phyloP scores from a whole-genome alignment of 1,284 basidiomycete genomes.

The Cutaneotrichosporon mucoides region DNA sequence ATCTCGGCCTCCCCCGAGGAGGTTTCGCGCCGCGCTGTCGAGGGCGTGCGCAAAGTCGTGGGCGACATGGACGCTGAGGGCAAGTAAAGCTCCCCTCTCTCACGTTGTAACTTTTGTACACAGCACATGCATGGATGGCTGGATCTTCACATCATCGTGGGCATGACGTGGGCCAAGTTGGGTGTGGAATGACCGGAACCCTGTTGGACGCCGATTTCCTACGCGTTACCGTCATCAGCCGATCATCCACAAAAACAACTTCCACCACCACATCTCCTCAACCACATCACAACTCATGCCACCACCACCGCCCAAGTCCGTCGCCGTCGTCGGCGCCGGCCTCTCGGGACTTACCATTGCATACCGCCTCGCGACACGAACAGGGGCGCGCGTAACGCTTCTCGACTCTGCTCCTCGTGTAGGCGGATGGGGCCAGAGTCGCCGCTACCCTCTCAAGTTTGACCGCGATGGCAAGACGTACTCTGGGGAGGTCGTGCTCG shows the following conservation, averaged over 20 bases:
- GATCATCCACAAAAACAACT: no score
- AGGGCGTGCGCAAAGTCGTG: constrained; percentile 35
- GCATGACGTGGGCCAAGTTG: not conserved
- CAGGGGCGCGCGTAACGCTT: constrained; percentile 8
- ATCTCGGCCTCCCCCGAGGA: constrained; percentile 58
- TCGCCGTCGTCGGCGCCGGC: constrained; percentile 46
- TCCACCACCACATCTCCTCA: no score
- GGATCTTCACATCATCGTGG: not conserved
- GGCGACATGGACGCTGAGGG: constrained; percentile 18
- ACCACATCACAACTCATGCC: no score
- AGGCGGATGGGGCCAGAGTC: constrained; percentile 82
- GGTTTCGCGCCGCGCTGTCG: constrained; percentile 55
- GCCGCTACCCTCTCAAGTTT: constrained; percentile 50
- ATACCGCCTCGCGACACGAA: constrained; percentile 30
- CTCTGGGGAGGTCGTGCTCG: constrained; percentile 58
- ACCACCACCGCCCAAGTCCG: not conserved
- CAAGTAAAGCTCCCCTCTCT: no score
- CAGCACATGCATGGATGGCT: no score
- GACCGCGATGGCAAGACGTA: constrained; percentile 14
- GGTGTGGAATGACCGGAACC: no score
- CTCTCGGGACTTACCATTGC: constrained; percentile 45
- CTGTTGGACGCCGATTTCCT: not conserved
- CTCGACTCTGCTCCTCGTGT: constrained; percentile 5
- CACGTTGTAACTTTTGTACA: not conserved
- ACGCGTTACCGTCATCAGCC: no score